phyloP scores from a whole-genome alignment of 345 rosid genomes.

The Jatropha curcas region DNA sequence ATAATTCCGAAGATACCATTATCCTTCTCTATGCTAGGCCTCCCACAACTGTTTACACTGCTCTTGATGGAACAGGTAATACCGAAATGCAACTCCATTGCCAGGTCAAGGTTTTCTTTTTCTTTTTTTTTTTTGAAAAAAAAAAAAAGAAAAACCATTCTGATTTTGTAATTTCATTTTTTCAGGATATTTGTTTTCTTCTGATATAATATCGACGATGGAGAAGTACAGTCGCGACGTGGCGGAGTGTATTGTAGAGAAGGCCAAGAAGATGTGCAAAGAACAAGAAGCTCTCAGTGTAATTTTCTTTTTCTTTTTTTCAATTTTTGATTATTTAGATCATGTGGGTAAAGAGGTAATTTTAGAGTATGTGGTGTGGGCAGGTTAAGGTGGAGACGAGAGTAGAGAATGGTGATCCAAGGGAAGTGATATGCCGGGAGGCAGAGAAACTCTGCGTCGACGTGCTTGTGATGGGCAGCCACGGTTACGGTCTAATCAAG shows the following conservation, averaged over 20 bases:
- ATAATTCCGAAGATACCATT: conserved; percentile 39
- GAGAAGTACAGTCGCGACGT: conserved; percentile 47
- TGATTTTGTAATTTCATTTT: not conserved
- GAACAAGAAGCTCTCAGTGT: conserved; percentile 33
- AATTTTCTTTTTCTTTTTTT: not conserved
- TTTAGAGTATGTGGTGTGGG: conserved; percentile 10
- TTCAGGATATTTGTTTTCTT: conserved; percentile 59
- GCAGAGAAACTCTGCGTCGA: conserved; percentile 48
- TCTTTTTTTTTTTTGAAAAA: not conserved
- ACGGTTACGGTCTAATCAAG: conserved; percentile 59
- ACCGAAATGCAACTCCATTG: too few species aligned
- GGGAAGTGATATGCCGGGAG: conserved; percentile 60
- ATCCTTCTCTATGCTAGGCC: conserved; percentile 53
- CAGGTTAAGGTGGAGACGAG: conserved; percentile 52
- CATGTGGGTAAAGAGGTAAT: not conserved
- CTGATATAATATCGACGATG: conserved; percentile 45
- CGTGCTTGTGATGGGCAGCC: conserved; percentile 63
- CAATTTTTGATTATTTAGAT: not conserved
- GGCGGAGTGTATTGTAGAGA: conserved; percentile 45
- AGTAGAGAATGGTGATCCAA: conserved; percentile 51
- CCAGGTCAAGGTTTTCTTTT: too few species aligned
- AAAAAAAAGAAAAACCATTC: too few species aligned
- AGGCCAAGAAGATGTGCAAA: conserved; percentile 48
- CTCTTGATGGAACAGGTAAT: conserved; percentile 55
- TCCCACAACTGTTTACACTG: conserved; percentile 33